Conservation (phyloP, 139 green algal genomes). For the Micractinium conductrix region DNA sequence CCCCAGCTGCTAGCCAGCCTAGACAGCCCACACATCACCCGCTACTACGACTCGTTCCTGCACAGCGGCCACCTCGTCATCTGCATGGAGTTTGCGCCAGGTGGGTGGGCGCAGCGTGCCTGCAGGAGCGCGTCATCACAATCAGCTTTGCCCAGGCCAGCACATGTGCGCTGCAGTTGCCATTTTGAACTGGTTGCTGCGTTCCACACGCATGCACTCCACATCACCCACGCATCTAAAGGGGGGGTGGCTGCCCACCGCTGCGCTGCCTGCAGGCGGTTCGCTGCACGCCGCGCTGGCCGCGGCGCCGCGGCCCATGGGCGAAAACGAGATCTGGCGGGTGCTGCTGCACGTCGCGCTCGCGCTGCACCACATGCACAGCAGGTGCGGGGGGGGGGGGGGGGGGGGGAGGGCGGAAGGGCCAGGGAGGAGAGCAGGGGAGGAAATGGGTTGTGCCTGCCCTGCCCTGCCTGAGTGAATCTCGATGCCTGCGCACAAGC, state of each 20-base stretch:
- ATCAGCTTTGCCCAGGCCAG: no score
- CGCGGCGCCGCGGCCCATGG: not conserved
- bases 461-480: no score
- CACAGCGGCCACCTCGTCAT: conserved; percentile 3
- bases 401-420: not conserved
- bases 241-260: no score
- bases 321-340: conserved; percentile 13
- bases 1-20: conserved; percentile 8
- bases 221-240: no score
- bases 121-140: not conserved
- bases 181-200: no score
- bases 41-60: conserved; percentile 28
- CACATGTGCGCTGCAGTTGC: no score
- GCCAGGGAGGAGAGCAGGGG: not conserved
- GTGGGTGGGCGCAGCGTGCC: not conserved
- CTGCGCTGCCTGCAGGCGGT: no score
- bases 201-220: no score
- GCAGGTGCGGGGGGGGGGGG: not conserved
- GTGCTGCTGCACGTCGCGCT: conserved; percentile 17
- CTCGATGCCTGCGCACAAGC: no score
- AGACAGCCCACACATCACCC: conserved; percentile 13
- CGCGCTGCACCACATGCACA: conserved; percentile 35
- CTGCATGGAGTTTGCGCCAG: not conserved
- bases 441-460: no score
- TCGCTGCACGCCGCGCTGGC: conserved; percentile 10